These are phyloP conservation scores for Solanum chilense DNA, from an alignment of 257 asterid genomes.

Conservation along the genomic window DNA sequence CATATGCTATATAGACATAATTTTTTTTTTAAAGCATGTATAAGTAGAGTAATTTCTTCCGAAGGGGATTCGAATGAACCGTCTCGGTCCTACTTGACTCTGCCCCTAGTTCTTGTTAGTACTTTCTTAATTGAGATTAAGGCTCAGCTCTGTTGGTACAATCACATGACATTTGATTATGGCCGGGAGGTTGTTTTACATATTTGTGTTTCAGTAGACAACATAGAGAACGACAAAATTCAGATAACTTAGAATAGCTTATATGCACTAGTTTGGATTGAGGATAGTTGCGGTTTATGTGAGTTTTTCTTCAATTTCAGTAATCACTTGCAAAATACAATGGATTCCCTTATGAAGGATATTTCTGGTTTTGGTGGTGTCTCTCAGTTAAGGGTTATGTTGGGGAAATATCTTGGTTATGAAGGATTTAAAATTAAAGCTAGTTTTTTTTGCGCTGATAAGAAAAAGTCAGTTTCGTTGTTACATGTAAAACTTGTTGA, in stretches of 20 bases:
- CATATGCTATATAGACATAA: too few relatives aligned
- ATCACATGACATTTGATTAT: background rate
- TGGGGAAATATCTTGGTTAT: background rate
- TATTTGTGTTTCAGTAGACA: background rate
- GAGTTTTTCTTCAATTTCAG: background rate
- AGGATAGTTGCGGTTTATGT: background rate
- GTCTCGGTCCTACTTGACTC: too few relatives aligned
- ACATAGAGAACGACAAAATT: background rate
- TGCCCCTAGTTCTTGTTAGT: background rate
- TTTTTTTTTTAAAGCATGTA: too few relatives aligned
- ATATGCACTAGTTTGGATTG: background rate
- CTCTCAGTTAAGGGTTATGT: background rate
- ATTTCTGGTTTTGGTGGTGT: background rate
- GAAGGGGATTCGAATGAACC: too few relatives aligned
- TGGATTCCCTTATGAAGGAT: background rate
- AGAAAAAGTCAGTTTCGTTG: background rate
- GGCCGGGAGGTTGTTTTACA: background rate
- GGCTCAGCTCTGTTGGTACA: background rate
- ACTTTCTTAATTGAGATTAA: background rate
- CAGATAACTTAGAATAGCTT: background rate
- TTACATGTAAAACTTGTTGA: background rate
- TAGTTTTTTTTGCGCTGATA: background rate
- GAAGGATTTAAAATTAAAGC: background rate
- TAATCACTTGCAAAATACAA: background rate
- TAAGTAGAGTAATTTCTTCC: too few relatives aligned